Base-by-base conservation (phyloP, 345 rosid species). In the Arabis hirsuta region DNA sequence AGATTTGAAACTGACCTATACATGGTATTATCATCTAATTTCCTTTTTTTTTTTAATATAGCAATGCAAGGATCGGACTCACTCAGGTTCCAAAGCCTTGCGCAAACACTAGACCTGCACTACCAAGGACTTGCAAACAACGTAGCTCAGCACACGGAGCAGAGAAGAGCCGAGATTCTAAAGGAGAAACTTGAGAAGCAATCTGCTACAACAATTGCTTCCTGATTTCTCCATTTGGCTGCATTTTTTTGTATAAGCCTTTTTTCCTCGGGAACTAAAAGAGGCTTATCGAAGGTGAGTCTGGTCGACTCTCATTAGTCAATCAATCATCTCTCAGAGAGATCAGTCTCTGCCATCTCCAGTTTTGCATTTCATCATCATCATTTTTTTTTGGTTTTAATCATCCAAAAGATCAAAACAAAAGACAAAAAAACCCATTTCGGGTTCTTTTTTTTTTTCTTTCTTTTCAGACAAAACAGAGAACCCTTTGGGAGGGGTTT, bases 141-240 rank as follows among this genome's bases (percentile, higher is more conserved):
- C 39, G 83, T 96, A 66, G 97, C 96, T 32, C 96, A 85, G 82
- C 99, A 92, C 78, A 91, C 99, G 14, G 97, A 92, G 58, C 87
- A 80, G 76, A 90, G 99, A 78, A 85, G 97, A 80, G 85, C 73
- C 8, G 98, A 85, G 85, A 92, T 92, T 43, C 91, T 89, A 36
- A 96, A 96, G 81, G 97, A 90, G 77, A 86, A 84, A 78, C 32
- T 80, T 72, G 96, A 84, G 83, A 88, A 86, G 78, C 89, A 88
- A 53, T 71, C 94, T 0, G 48, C 75, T 7, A 55, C 75, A 60
- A 5, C 76, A 12, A 53, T 60, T 57, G 52, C 76, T 56, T 77
- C 80, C 44, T 77, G 72, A 77, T 58, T 14, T 34, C 55, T 42
- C 55, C 26, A 56, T 53, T 52, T 59, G 73, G 58, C 69, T 54